phyloP scores from a whole-genome alignment of 345 rosid species.

The Raphanus sativus region DNA sequence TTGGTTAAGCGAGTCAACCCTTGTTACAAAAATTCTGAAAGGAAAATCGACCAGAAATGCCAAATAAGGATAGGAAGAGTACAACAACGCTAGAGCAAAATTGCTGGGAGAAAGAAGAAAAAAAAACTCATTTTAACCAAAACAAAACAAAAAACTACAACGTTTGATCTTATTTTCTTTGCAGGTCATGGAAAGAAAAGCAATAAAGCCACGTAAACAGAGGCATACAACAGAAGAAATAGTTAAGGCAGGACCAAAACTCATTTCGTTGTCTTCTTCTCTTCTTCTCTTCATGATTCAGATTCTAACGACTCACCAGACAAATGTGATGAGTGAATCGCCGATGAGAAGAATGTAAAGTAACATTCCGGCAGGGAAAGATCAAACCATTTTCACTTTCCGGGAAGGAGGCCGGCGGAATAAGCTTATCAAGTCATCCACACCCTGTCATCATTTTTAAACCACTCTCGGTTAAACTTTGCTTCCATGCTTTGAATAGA shows the following conservation, averaged over 20 bases:
- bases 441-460: constrained; percentile 58
- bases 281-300: not conserved
- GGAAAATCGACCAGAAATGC: too few species aligned
- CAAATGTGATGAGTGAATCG: not conserved
- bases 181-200: not conserved
- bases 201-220: not conserved
- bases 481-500: too few species aligned
- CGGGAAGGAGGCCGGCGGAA: constrained; percentile 92
- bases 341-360: not conserved
- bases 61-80: too few species aligned
- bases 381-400: constrained; percentile 68
- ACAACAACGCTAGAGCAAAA: too few species aligned
- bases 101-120: too few species aligned
- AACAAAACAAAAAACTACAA: not conserved
- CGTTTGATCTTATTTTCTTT: not conserved
- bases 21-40: too few species aligned
- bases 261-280: not conserved
- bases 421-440: constrained; percentile 90
- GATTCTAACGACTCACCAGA: not conserved
- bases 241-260: not conserved
- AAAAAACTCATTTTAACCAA: not conserved
- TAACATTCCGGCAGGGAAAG: not conserved
- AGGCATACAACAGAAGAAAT: not conserved
- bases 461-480: not conserved
- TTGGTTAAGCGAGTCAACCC: too few species aligned